A percentile compares a stretch with the other conserved stretches of the same genome.
Conservation (phyloP, 495 filamentous ascomycete genomes). For the Staphylotrichum longicolle region DNA sequence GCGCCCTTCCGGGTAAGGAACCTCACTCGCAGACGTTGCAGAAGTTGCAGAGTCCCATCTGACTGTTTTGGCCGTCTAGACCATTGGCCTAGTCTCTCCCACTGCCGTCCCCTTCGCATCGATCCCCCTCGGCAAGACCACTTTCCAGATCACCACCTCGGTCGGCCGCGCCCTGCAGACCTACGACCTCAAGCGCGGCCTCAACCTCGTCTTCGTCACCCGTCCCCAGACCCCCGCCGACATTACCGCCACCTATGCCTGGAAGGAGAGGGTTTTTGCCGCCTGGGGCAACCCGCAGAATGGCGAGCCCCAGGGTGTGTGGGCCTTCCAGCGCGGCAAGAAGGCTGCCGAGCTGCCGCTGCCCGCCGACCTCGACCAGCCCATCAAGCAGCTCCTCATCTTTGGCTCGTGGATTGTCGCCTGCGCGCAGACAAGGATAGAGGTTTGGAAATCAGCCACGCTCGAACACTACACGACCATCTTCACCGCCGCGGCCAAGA, state of each 20-base stretch:
- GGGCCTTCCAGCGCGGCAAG: slow-evolving; percentile 93
- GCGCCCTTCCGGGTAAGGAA: slow-evolving; percentile 79
- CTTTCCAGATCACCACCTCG: slow-evolving; percentile 95
- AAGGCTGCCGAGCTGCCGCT: slow-evolving; percentile 70
- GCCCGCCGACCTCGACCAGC: slow-evolving; percentile 57
- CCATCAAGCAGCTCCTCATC: slow-evolving; percentile 72
- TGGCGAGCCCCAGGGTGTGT: slow-evolving; percentile 64
- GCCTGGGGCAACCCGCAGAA: slow-evolving; percentile 69
- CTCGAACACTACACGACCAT: slow-evolving; percentile 89
- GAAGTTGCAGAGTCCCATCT: not conserved
- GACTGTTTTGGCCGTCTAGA: slow-evolving; percentile 48
- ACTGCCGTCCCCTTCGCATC: slow-evolving; percentile 85
- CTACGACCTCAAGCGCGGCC: slow-evolving; percentile 82
- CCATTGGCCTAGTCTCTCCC: slow-evolving; percentile 87
- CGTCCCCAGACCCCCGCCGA: slow-evolving; percentile 79
- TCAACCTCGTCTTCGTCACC: slow-evolving; percentile 89
- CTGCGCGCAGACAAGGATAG: slow-evolving; percentile 68
- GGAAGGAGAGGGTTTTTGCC: slow-evolving; percentile 81
- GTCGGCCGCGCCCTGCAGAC: slow-evolving; percentile 88
- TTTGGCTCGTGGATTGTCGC: slow-evolving; percentile 93
- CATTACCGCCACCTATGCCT: slow-evolving; percentile 84
- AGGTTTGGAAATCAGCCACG: slow-evolving; percentile 83
- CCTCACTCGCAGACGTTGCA: not conserved
- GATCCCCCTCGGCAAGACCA: slow-evolving; percentile 84
- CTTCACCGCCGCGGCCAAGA: slow-evolving; percentile 44